phyloP scores from a whole-genome alignment of 768 basidiomycete genomes.

The Boletus huronensis region DNA sequence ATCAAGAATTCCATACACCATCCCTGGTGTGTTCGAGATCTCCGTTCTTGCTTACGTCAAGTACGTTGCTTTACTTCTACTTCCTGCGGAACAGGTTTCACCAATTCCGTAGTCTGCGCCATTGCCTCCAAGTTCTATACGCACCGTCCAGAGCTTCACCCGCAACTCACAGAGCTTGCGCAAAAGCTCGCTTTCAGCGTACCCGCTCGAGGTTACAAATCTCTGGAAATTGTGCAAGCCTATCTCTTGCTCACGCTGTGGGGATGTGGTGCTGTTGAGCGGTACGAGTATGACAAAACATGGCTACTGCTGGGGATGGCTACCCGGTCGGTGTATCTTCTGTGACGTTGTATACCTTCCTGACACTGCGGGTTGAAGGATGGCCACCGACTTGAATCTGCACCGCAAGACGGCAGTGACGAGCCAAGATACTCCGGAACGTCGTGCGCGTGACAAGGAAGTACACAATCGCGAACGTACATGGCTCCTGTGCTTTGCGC shows the following conservation, averaged over 20 bases:
- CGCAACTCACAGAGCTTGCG: conserved; percentile 73
- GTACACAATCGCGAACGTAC: conserved; percentile 93
- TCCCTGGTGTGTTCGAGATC: conserved; percentile 90
- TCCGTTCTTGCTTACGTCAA: conserved; percentile 92
- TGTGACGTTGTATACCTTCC: background rate
- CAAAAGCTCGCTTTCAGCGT: conserved; percentile 87
- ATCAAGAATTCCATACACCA: conserved; percentile 89
- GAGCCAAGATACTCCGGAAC: conserved; percentile 72
- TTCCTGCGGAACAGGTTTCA: conserved; percentile 1
- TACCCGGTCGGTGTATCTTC: conserved; percentile 51
- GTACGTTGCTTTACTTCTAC: conserved; percentile 41
- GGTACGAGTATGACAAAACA: conserved; percentile 95
- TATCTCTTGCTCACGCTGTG: conserved; percentile 86
- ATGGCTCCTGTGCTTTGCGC: conserved; percentile 84
- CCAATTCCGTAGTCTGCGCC: conserved; percentile 70
- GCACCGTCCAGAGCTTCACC: conserved; percentile 76
- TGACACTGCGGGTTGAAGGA: conserved; percentile 43
- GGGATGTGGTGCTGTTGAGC: conserved; percentile 93
- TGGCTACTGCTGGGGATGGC: conserved; percentile 89
- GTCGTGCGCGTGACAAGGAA: conserved; percentile 73
- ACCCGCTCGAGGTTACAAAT: conserved; percentile 84
- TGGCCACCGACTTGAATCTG: conserved; percentile 94
- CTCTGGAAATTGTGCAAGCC: conserved; percentile 93
- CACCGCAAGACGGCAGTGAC: conserved; percentile 74
- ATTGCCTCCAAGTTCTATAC: conserved; percentile 89